Conservation (phyloP, 1,284 basidiomycete genomes). For the Sphagnurus paluster region DNA sequence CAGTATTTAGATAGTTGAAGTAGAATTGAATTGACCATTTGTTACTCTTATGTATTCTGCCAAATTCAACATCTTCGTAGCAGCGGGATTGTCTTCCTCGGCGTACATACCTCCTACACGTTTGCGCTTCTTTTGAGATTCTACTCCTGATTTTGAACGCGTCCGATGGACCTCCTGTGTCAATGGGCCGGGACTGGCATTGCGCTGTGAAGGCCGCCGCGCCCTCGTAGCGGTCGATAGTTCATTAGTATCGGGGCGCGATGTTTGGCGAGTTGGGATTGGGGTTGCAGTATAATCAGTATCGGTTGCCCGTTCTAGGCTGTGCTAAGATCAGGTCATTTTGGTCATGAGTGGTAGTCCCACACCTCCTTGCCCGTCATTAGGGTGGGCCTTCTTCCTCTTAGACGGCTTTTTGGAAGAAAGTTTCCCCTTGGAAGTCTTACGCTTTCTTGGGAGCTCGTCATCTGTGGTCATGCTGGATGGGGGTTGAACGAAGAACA, state of each 20-base stretch:
- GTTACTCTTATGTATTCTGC: neutral
- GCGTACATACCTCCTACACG: neutral
- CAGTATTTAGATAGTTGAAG: neutral
- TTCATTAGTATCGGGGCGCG: neutral
- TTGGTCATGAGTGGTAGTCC: neutral
- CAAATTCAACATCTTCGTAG: constrained; percentile 1
- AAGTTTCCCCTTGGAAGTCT: neutral
- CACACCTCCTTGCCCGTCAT: neutral
- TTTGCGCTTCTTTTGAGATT: neutral
- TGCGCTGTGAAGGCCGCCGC: constrained; percentile 5
- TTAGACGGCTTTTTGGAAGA: neutral
- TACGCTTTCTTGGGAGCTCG: constrained; percentile 3
- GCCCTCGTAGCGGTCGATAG: neutral
- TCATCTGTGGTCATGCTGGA: neutral
- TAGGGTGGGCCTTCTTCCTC: constrained; percentile 3
- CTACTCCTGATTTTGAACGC: neutral
- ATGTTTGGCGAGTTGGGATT: neutral
- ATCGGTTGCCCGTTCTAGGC: neutral
- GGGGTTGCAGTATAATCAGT: neutral
- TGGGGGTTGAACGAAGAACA: neutral
- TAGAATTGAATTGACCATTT: neutral
- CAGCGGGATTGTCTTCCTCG: constrained; percentile 3
- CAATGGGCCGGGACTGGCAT: constrained; percentile 10
- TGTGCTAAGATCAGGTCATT: neutral
- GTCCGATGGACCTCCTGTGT: constrained; percentile 1